phyloP scores from a whole-genome alignment of 139 green algal species.

The Astrephomene gubernaculifera region DNA sequence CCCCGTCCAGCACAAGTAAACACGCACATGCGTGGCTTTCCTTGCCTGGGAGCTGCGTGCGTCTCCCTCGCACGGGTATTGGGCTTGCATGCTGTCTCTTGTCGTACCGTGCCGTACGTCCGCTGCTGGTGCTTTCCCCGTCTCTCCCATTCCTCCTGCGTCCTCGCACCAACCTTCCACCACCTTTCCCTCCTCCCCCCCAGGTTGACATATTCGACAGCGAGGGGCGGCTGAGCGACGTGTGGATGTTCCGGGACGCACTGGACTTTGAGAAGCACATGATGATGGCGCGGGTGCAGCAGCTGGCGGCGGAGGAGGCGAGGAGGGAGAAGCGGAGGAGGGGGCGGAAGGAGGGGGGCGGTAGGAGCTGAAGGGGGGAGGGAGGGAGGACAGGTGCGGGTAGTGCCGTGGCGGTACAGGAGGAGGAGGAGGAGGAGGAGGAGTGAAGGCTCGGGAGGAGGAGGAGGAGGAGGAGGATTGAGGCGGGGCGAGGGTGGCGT shows the following conservation, averaged over 20 bases:
- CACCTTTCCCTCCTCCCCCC: not conserved
- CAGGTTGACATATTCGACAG: slow-evolving; percentile 33
- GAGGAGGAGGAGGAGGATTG: too few relatives aligned
- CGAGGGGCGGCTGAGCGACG: slow-evolving; percentile 28
- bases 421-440: too few relatives aligned
- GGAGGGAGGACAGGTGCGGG: too few relatives aligned
- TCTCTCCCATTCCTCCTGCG: too few relatives aligned
- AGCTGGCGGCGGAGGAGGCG: slow-evolving; percentile 8
- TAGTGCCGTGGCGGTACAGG: too few relatives aligned
- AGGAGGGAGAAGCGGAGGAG: not conserved
- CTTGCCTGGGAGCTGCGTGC: too few relatives aligned
- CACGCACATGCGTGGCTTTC: not conserved
- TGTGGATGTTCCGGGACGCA: slow-evolving; percentile 39
- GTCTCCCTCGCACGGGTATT: too few relatives aligned
- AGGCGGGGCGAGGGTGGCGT: too few relatives aligned
- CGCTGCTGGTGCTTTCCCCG: not conserved
- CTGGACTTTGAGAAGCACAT: slow-evolving; percentile 33
- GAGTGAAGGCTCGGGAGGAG: too few relatives aligned
- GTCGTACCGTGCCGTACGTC: not conserved
- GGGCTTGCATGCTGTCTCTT: not conserved
- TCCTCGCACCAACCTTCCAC: too few relatives aligned
- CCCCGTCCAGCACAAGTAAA: too few relatives aligned
- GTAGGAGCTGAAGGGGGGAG: too few relatives aligned
- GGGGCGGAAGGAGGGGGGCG: not conserved
- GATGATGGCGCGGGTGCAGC: slow-evolving; percentile 14